Conservation (phyloP, 2,329 filamentous ascomycete genomes). For the Davidsoniella eucalypti region DNA sequence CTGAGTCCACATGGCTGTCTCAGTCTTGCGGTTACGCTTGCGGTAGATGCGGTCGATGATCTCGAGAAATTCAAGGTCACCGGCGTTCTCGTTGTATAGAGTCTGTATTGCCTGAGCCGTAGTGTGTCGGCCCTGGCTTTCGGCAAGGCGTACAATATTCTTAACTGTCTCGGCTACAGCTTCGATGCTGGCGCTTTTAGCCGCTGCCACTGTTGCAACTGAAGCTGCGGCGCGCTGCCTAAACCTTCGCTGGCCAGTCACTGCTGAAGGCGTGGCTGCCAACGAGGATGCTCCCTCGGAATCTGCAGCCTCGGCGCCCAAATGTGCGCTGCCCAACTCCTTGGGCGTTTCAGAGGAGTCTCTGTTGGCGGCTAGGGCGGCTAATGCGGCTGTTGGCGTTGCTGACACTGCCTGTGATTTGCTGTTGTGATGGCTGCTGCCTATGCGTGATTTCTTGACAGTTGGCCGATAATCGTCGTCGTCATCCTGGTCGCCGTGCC, state of each 20-base stretch:
- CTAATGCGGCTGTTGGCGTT: slow-evolving; percentile 16
- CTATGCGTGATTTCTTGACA: slow-evolving; percentile 4
- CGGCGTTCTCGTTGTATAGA: slow-evolving; percentile 41
- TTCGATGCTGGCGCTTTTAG: slow-evolving; percentile 8
- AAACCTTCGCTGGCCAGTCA: slow-evolving; percentile 7
- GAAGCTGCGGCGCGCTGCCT: slow-evolving; percentile 10
- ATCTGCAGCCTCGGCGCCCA: background rate
- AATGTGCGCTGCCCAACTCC: no score
- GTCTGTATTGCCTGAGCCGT: slow-evolving; percentile 45
- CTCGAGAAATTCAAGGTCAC: slow-evolving; percentile 34
- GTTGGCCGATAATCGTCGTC: slow-evolving; percentile 8
- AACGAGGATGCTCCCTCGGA: background rate
- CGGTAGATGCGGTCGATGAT: slow-evolving; percentile 42
- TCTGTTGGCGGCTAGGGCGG: slow-evolving; percentile 11
- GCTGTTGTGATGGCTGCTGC: background rate
- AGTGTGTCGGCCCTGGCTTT: slow-evolving; percentile 39
- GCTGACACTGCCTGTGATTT: slow-evolving; percentile 8
- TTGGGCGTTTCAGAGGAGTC: background rate
- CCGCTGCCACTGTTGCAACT: slow-evolving; percentile 12
- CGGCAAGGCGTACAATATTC: slow-evolving; percentile 39
- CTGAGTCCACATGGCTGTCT: slow-evolving; percentile 31
- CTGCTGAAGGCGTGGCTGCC: slow-evolving; percentile 1
- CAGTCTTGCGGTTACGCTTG: slow-evolving; percentile 42
- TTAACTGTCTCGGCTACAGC: slow-evolving; percentile 24
- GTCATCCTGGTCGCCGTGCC: slow-evolving; percentile 1